phyloP scores from a whole-genome alignment of 2,329 filamentous ascomycete genomes.

The Diaporthe citri region DNA sequence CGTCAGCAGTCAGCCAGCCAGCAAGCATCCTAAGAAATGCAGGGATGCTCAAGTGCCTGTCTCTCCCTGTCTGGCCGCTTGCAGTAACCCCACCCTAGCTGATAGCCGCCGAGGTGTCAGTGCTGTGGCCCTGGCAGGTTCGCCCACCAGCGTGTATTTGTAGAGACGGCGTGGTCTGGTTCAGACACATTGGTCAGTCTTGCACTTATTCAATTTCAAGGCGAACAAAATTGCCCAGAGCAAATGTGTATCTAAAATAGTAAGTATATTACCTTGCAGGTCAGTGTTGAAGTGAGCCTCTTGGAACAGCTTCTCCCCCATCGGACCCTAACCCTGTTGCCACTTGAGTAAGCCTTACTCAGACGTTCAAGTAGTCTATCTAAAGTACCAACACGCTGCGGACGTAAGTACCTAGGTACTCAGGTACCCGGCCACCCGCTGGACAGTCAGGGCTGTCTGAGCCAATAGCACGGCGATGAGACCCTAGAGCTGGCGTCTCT shows the following conservation, averaged over 20 bases:
- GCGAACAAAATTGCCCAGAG: background rate
- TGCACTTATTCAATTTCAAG: background rate
- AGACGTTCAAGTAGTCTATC: background rate
- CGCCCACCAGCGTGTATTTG: background rate
- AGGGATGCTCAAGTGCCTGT: slow-evolving; percentile 19
- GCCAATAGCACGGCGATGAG: background rate
- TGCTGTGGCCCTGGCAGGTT: background rate
- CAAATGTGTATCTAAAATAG: background rate
- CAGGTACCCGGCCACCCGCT: background rate
- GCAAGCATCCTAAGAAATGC: background rate
- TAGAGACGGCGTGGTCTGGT: background rate
- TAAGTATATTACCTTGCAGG: background rate
- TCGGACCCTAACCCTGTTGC: background rate
- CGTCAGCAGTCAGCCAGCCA: slow-evolving; percentile 23
- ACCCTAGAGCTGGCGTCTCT: slow-evolving; percentile 6
- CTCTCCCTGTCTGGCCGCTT: slow-evolving; percentile 23
- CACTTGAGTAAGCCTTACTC: background rate
- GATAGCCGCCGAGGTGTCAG: background rate
- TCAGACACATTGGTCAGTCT: background rate
- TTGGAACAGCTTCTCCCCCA: background rate
- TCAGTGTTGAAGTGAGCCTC: background rate
- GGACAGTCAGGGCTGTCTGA: background rate
- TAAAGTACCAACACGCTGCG: background rate
- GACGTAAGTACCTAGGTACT: background rate
- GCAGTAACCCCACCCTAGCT: slow-evolving; percentile 27